Percentiles rank a stretch among this genome's conserved stretches.
Evolutionary conservation across 169 alveolate genomes (phyloP).

Genomic region (Cryptosporidium andersoni): DNA sequence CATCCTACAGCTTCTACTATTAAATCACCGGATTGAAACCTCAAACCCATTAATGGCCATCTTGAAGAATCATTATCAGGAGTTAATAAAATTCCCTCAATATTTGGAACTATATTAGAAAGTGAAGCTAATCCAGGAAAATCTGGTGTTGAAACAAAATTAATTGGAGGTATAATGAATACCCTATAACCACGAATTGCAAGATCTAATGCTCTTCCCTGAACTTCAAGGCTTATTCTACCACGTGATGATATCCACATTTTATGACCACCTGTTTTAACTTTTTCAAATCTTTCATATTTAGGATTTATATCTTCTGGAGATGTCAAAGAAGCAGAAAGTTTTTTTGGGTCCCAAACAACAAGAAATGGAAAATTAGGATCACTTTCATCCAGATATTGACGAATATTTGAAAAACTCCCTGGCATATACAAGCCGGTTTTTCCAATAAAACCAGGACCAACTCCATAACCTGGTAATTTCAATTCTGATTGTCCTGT

Average conservation of each 20-base stretch:
- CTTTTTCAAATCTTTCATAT: slow-evolving; percentile 63
- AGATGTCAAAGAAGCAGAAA: slow-evolving; percentile 49
- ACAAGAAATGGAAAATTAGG: slow-evolving; percentile 64
- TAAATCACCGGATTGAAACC: slow-evolving; percentile 56
- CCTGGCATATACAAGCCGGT: slow-evolving; percentile 69
- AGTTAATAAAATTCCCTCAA: slow-evolving; percentile 47
- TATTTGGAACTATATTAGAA: background rate
- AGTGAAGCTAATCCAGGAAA: slow-evolving; percentile 18
- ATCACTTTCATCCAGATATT: slow-evolving; percentile 51
- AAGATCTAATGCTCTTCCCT: slow-evolving; percentile 61
- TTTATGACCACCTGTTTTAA: slow-evolving; percentile 57
- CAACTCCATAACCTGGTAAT: slow-evolving; percentile 26
- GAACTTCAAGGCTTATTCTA: slow-evolving; percentile 47
- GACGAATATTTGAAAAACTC: slow-evolving; percentile 60
- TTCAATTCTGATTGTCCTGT: slow-evolving; percentile 8
- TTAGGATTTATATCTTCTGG: slow-evolving; percentile 57
- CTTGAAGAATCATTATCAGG: slow-evolving; percentile 26
- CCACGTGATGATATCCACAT: slow-evolving; percentile 63
- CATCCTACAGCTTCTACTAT: slow-evolving; percentile 65
- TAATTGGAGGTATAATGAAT: slow-evolving; percentile 57
- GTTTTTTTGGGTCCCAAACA: slow-evolving; percentile 65
- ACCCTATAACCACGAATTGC: slow-evolving; percentile 67
- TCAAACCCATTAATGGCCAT: slow-evolving; percentile 52
- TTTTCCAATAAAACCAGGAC: slow-evolving; percentile 42
- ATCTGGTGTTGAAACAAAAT: slow-evolving; percentile 43